These are phyloP conservation scores for Neurospora discreta DNA, from an alignment of 495 filamentous ascomycete species.

Conservation along the genomic window DNA sequence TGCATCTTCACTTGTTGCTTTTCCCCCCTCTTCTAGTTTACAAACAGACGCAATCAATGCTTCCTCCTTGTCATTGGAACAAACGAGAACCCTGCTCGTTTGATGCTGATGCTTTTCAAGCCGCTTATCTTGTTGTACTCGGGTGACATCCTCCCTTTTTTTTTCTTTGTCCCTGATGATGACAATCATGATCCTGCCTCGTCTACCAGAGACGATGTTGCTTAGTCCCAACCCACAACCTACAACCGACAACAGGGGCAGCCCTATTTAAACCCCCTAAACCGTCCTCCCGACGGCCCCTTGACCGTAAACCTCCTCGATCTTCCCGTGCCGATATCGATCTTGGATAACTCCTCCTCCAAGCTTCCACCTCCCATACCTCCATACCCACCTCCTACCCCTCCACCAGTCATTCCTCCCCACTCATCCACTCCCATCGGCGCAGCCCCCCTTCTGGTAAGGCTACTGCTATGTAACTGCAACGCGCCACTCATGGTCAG, in stretches of 20 bases:
- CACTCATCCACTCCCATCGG: background rate
- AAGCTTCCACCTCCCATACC: slow-evolving; percentile 31
- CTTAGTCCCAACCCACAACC: background rate
- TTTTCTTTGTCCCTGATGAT: background rate
- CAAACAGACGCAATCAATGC: background rate
- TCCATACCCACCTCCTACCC: background rate
- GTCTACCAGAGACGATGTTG: background rate
- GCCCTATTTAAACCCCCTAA: background rate
- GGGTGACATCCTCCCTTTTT: background rate
- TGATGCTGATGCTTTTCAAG: background rate
- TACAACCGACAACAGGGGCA: background rate
- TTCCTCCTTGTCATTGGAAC: background rate
- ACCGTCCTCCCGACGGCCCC: background rate
- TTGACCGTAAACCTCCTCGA: slow-evolving; percentile 7
- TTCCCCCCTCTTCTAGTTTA: background rate
- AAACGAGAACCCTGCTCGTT: background rate
- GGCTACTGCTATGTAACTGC: slow-evolving; percentile 24
- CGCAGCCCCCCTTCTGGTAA: slow-evolving; percentile 5
- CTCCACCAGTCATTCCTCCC: background rate
- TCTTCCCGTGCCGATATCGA: slow-evolving; percentile 64
- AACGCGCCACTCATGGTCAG: slow-evolving; percentile 33
- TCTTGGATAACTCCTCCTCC: slow-evolving; percentile 68
- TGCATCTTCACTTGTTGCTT: background rate
- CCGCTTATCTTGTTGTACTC: background rate
- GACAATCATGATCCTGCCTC: background rate